These are phyloP conservation scores for Boeremia exigua DNA, from an alignment of 2,329 filamentous ascomycete species.

Conservation along the genomic window DNA sequence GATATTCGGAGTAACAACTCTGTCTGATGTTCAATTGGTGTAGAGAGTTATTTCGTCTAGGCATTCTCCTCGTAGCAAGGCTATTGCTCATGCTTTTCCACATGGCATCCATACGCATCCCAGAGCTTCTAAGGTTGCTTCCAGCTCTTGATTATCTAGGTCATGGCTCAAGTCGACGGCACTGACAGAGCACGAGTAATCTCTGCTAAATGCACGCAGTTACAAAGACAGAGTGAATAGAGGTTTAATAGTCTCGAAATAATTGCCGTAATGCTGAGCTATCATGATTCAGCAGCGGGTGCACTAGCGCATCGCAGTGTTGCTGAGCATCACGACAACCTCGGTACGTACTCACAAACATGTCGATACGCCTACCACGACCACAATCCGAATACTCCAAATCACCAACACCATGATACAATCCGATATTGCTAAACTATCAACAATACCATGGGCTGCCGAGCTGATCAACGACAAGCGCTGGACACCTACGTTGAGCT, in stretches of 20 bases:
- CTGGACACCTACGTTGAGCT: conserved; percentile 50
- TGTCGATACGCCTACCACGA: neutral
- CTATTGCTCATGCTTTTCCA: neutral
- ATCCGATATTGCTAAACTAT: conserved; percentile 29
- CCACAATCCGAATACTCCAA: neutral
- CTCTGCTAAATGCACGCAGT: neutral
- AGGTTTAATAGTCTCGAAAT: no score
- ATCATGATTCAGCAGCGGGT: neutral
- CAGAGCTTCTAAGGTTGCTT: neutral
- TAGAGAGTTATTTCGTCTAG: neutral
- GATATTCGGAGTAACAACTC: neutral
- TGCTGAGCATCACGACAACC: conserved; percentile 1
- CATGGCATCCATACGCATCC: neutral
- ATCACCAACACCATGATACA: conserved; percentile 26
- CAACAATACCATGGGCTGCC: conserved; percentile 58
- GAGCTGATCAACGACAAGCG: conserved; percentile 51
- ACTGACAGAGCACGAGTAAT: neutral
- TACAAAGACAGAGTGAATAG: no score
- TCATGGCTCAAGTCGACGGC: no score
- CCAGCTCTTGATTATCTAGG: no score
- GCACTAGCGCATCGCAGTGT: neutral
- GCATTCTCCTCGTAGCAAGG: no score
- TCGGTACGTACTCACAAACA: conserved; percentile 1
- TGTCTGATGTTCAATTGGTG: neutral
- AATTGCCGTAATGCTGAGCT: no score